A percentile compares a stretch with the other conserved stretches of the same genome.
Evolutionary conservation across 495 filamentous ascomycete genomes (phyloP).

Genomic region (Achaetomiella virescens): DNA sequence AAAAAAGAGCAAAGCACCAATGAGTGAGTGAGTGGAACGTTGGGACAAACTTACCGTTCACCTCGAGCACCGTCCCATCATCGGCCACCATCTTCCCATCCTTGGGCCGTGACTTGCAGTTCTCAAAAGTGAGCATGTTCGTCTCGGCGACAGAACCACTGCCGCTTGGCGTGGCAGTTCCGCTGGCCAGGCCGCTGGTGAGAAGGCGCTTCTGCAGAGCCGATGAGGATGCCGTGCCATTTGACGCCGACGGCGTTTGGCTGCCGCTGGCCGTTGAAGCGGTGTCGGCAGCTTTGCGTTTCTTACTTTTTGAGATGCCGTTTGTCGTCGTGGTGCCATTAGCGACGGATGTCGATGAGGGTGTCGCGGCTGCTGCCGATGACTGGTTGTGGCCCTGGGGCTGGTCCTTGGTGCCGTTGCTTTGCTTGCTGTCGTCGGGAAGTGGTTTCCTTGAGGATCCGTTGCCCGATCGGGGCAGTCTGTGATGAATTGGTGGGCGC

Average conservation of each 20-base stretch:
- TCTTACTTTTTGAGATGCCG: constrained; percentile 50
- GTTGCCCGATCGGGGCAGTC: constrained; percentile 18
- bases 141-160: constrained; percentile 44
- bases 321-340: constrained; percentile 49
- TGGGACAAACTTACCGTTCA: constrained; percentile 68
- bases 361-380: constrained; percentile 4
- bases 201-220: constrained; percentile 35
- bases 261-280: constrained; percentile 35
- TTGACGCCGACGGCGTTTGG: constrained; percentile 46
- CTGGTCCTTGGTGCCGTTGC: constrained; percentile 26
- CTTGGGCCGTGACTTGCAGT: constrained; percentile 57
- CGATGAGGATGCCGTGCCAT: constrained; percentile 18
- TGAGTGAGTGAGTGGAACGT: neutral
- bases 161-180: constrained; percentile 17
- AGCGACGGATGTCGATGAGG: constrained; percentile 15
- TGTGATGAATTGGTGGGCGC: constrained; percentile 12
- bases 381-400: constrained; percentile 10
- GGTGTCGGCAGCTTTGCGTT: constrained; percentile 60
- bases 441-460: constrained; percentile 29
- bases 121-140: constrained; percentile 86
- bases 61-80: constrained; percentile 73
- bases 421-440: constrained; percentile 29
- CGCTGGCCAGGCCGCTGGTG: constrained; percentile 36
- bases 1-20: neutral
- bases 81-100: constrained; percentile 80